phyloP scores from a whole-genome alignment of 2,329 filamentous ascomycete species.

The Neofusicoccum ribis region DNA sequence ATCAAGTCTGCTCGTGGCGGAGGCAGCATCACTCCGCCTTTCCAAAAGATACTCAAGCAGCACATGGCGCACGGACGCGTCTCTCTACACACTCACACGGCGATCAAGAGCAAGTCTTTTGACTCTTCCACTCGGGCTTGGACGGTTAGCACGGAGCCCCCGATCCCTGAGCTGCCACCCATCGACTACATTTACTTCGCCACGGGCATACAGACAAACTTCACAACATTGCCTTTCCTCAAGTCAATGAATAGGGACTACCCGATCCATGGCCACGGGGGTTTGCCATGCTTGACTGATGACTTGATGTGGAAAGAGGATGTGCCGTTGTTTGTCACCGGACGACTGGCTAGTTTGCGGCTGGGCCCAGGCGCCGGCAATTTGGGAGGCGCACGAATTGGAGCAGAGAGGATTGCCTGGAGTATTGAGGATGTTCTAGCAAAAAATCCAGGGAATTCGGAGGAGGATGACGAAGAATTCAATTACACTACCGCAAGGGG shows the following conservation, averaged over 20 bases:
- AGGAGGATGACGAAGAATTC: background rate
- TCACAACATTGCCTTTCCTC: conserved; percentile 62
- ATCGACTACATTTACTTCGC: conserved; percentile 74
- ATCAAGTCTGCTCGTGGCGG: conserved; percentile 67
- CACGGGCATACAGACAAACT: conserved; percentile 68
- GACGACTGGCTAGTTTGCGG: conserved; percentile 65
- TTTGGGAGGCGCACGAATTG: conserved; percentile 69
- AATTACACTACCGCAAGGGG: conserved; percentile 5
- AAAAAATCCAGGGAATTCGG: conserved; percentile 21
- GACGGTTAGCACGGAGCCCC: conserved; percentile 55
- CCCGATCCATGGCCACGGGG: conserved; percentile 63
- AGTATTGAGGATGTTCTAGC: conserved; percentile 62
- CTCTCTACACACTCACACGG: conserved; percentile 59
- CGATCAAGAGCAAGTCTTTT: conserved; percentile 55
- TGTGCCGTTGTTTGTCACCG: conserved; percentile 73
- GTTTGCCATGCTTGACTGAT: conserved; percentile 71
- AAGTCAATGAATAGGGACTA: conserved; percentile 59
- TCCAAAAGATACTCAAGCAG: conserved; percentile 65
- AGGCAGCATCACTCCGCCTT: conserved; percentile 72
- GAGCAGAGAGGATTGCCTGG: conserved; percentile 73
- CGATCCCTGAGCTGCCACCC: conserved; percentile 48
- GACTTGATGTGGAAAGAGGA: conserved; percentile 73
- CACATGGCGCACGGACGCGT: conserved; percentile 57
- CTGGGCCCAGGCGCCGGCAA: conserved; percentile 74
- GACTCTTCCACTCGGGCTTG: conserved; percentile 50